These are phyloP conservation scores for Coniella vitis DNA, from an alignment of 2,329 filamentous ascomycete species.

Conservation along the genomic window DNA sequence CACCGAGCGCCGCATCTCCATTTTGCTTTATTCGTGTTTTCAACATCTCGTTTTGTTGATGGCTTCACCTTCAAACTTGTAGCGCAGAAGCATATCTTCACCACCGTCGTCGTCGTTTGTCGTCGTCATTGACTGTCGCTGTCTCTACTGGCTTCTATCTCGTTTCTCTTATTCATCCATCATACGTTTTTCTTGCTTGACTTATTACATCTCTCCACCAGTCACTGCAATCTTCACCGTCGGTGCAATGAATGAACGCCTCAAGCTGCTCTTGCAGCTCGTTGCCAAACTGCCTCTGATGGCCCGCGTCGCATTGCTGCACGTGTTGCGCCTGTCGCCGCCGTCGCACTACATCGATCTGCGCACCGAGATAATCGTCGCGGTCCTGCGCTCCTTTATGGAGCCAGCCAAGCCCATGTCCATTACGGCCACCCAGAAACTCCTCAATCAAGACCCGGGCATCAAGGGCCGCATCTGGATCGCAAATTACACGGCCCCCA, in stretches of 20 bases:
- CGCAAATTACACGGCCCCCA: constrained; percentile 58
- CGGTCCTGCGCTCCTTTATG: constrained; percentile 63
- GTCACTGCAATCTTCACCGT: too few species aligned
- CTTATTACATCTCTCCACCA: too few species aligned
- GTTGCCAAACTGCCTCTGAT: constrained; percentile 55
- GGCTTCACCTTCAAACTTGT: too few species aligned
- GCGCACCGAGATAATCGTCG: constrained; percentile 64
- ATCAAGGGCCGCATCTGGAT: constrained; percentile 81
- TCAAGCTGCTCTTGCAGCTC: constrained; percentile 25
- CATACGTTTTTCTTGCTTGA: too few species aligned
- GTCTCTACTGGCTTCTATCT: too few species aligned
- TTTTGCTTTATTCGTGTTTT: too few species aligned
- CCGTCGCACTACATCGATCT: constrained; percentile 73
- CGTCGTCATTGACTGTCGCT: too few species aligned
- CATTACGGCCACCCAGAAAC: constrained; percentile 56
- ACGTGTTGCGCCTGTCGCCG: constrained; percentile 61
- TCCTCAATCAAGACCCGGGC: constrained; percentile 55
- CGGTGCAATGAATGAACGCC: not conserved
- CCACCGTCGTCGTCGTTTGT: too few species aligned
- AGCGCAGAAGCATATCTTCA: too few species aligned
- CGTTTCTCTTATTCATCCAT: too few species aligned
- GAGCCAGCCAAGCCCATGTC: constrained; percentile 37
- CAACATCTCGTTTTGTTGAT: too few species aligned
- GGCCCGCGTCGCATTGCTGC: constrained; percentile 53
- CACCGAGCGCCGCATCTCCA: too few species aligned